These are phyloP conservation scores for Castanopsis chinensis DNA, from an alignment of 306 rosid genomes.

Conservation along the genomic window DNA sequence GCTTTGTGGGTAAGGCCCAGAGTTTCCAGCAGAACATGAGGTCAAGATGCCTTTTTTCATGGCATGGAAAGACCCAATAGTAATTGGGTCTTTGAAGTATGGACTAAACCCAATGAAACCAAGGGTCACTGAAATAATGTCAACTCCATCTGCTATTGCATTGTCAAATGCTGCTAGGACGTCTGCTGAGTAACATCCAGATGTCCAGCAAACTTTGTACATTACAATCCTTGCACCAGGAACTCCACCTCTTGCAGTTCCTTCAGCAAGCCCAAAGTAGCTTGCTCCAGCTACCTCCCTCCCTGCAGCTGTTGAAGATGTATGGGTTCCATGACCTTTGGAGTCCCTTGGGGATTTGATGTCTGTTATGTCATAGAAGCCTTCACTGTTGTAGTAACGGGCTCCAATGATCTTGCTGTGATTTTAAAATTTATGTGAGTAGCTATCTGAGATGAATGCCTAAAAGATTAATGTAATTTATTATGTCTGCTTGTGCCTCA, in stretches of 20 bases:
- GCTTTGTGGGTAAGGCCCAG: constrained; percentile 13
- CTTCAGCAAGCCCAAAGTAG: constrained; percentile 34
- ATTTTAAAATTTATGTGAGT: neutral
- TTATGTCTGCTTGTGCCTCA: neutral
- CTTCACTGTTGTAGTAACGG: constrained; percentile 17
- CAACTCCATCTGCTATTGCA: constrained; percentile 38
- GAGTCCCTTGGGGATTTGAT: constrained; percentile 37
- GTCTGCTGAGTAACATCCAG: constrained; percentile 15
- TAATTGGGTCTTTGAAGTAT: constrained; percentile 25
- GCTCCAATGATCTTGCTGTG: constrained; percentile 40
- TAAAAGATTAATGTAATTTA: neutral
- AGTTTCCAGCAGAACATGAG: constrained; percentile 38
- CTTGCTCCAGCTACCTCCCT: constrained; percentile 22
- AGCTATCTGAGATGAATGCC: neutral
- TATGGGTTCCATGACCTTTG: constrained; percentile 33
- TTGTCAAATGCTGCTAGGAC: constrained; percentile 34
- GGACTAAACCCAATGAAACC: neutral
- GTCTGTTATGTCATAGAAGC: constrained; percentile 2
- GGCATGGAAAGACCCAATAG: constrained; percentile 37
- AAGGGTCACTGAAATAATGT: constrained; percentile 25
- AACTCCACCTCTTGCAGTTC: constrained; percentile 33
- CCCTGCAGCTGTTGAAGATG: constrained; percentile 39
- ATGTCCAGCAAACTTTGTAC: constrained; percentile 35
- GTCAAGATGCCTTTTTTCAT: constrained; percentile 32
- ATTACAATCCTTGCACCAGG: constrained; percentile 35